These are phyloP conservation scores for Diplogelasinospora grovesii DNA, from an alignment of 495 filamentous ascomycete genomes.

Conservation along the genomic window DNA sequence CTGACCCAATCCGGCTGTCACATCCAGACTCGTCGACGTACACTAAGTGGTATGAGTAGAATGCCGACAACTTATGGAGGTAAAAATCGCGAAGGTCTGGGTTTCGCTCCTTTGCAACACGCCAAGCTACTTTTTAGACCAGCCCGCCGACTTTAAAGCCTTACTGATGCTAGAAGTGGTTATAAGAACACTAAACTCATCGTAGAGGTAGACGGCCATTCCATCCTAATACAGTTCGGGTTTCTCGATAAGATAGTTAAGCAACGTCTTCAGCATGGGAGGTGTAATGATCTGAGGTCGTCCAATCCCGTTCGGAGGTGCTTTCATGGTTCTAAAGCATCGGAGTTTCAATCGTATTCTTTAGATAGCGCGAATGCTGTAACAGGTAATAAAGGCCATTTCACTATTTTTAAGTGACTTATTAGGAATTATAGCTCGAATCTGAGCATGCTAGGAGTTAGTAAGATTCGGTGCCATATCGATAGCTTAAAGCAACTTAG, in stretches of 20 bases:
- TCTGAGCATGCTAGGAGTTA: background rate
- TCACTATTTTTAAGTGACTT: background rate
- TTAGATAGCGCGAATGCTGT: background rate
- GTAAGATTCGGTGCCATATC: constrained; percentile 1
- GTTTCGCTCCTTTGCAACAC: background rate
- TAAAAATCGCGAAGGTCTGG: constrained; percentile 1
- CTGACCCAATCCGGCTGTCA: constrained; percentile 1
- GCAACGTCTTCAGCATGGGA: background rate
- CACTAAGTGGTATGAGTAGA: constrained; percentile 1
- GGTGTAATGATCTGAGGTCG: background rate
- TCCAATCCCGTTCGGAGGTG: background rate
- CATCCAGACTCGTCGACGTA: constrained; percentile 3
- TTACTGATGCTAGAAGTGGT: background rate
- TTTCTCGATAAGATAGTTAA: background rate
- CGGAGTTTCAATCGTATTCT: background rate
- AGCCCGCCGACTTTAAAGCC: too few species aligned
- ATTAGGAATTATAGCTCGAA: background rate
- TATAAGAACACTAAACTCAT: background rate
- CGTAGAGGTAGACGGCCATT: background rate
- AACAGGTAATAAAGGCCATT: background rate
- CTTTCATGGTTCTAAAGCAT: background rate
- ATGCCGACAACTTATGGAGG: constrained; percentile 3
- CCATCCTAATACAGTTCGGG: background rate
- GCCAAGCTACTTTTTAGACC: constrained; percentile 1
- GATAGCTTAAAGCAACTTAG: too few species aligned